Percentiles rank a stretch among this genome's conserved stretches.
phyloP scores from a whole-genome alignment of 345 rosid genomes.

The Brassica cretica region DNA sequence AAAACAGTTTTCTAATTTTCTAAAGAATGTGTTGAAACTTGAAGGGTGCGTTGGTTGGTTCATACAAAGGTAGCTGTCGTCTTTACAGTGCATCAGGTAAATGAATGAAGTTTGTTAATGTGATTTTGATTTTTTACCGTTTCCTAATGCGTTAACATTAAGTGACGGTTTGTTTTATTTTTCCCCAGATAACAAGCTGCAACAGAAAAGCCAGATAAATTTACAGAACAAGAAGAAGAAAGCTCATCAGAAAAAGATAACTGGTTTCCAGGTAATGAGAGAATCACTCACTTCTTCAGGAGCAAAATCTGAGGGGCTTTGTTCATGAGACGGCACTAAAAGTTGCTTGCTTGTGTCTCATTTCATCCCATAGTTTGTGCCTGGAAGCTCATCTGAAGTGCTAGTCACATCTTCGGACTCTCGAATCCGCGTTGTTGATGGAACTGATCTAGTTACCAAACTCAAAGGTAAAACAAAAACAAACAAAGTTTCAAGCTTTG shows the following conservation, averaged over 20 bases:
- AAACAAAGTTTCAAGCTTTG: conserved; percentile 13
- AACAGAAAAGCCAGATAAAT: conserved; percentile 65
- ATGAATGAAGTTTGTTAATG: conserved; percentile 7
- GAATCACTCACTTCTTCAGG: conserved; percentile 5
- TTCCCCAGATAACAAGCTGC: conserved; percentile 77
- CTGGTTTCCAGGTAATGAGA: conserved; percentile 88
- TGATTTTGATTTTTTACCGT: not conserved
- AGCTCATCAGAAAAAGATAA: conserved; percentile 85
- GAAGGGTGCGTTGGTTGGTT: conserved; percentile 92
- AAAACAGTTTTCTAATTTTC: conserved; percentile 13
- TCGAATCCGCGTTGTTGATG: conserved; percentile 79
- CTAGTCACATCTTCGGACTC: conserved; percentile 96
- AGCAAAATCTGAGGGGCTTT: not conserved
- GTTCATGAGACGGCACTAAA: conserved; percentile 21
- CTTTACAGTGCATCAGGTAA: conserved; percentile 71
- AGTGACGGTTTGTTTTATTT: not conserved
- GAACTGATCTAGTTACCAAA: conserved; percentile 78
- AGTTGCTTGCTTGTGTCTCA: conserved; percentile 28
- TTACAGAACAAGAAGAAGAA: conserved; percentile 92
- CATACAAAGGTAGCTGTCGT: conserved; percentile 89
- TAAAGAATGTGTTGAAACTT: conserved; percentile 37
- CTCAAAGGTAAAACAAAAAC: conserved; percentile 69
- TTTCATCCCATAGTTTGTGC: conserved; percentile 66
- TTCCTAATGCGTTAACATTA: not conserved
- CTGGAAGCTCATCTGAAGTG: conserved; percentile 91